Percentiles rank a stretch among this genome's conserved stretches.
Evolutionary conservation across 345 rosid genomes (phyloP).

Genomic region (Salix brachista): DNA sequence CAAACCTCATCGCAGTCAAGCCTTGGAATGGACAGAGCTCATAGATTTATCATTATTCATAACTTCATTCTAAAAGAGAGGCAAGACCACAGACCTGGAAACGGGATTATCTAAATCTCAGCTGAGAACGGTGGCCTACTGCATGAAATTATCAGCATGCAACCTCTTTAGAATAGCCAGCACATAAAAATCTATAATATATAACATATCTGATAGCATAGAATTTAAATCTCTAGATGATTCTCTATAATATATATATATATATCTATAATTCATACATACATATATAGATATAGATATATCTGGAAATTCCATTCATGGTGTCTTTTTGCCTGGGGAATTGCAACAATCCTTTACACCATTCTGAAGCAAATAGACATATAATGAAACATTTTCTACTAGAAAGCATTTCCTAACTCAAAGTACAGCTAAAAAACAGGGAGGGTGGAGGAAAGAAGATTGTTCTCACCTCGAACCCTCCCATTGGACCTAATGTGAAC

Average conservation of each 20-base stretch:
- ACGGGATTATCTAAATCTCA: background rate
- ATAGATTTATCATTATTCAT: background rate
- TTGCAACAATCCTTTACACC: background rate
- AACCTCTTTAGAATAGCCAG: background rate
- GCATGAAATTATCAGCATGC: background rate
- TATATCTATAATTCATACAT: too few species aligned
- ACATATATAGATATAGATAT: too few species aligned
- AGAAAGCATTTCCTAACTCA: background rate
- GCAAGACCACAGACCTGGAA: background rate
- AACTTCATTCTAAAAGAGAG: background rate
- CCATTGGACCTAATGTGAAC: constrained; percentile 74
- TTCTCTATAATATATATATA: background rate
- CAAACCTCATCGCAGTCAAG: background rate
- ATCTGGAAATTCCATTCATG: background rate
- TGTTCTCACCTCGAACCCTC: constrained; percentile 76
- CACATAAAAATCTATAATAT: background rate
- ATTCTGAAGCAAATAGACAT: background rate
- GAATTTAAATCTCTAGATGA: background rate
- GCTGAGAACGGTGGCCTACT: background rate
- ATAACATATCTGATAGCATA: too few species aligned
- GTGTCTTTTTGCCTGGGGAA: background rate
- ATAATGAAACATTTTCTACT: background rate
- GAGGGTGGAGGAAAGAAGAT: background rate
- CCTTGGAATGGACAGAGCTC: background rate
- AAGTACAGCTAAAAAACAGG: background rate